phyloP scores from a whole-genome alignment of 2,329 filamentous ascomycete species.

The Tothia fuscella region DNA sequence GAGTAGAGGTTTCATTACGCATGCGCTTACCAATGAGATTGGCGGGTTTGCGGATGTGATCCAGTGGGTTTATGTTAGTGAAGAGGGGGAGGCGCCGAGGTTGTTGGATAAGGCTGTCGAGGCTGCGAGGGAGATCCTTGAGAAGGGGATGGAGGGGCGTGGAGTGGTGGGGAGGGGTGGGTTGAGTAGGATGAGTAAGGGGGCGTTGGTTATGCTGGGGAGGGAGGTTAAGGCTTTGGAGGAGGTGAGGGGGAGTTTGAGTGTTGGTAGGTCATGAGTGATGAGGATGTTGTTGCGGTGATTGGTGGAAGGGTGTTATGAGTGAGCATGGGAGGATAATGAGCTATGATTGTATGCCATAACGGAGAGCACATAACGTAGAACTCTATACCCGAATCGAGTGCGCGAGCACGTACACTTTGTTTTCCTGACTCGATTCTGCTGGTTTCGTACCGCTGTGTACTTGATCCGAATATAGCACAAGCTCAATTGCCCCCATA shows the following conservation, averaged over 20 bases:
- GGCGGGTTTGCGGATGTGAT: slow-evolving; percentile 40
- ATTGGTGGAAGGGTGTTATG: neutral
- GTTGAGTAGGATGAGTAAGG: slow-evolving; percentile 34
- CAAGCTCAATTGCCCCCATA: too few species aligned
- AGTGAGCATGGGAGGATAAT: neutral
- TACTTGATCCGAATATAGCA: too few species aligned
- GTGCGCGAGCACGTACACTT: too few species aligned
- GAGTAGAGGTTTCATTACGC: slow-evolving; percentile 38
- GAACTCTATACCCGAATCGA: too few species aligned
- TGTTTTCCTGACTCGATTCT: too few species aligned
- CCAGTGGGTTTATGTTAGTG: slow-evolving; percentile 37
- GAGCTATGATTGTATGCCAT: too few species aligned
- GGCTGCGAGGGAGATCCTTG: slow-evolving; percentile 32
- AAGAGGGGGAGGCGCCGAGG: slow-evolving; percentile 22
- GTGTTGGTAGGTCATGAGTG: neutral
- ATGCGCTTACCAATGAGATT: slow-evolving; percentile 31
- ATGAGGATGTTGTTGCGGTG: neutral
- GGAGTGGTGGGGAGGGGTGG: slow-evolving; percentile 28
- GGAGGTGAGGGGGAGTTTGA: neutral
- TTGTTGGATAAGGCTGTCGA: slow-evolving; percentile 34
- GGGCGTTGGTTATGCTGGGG: slow-evolving; percentile 32
- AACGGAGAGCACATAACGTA: too few species aligned
- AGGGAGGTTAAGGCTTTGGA: slow-evolving; percentile 29
- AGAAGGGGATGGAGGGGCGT: slow-evolving; percentile 18
- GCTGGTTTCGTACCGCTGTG: too few species aligned